These are phyloP conservation scores for Cynanchum wilfordii DNA, from an alignment of 257 asterid species.

Conservation along the genomic window DNA sequence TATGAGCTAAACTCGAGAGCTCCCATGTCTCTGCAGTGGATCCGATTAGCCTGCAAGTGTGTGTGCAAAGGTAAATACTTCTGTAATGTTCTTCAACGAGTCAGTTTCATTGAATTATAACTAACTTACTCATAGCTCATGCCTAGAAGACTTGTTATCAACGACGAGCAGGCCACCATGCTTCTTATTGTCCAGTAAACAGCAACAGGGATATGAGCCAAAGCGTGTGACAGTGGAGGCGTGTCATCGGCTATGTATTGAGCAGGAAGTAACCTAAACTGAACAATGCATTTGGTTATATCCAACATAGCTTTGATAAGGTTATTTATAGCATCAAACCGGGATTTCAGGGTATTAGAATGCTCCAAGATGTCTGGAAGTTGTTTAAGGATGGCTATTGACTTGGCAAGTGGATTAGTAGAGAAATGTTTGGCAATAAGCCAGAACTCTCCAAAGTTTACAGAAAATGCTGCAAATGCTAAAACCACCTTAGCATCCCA, in stretches of 20 bases:
- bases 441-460: slow-evolving; percentile 77
- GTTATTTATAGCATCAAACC: slow-evolving; percentile 53
- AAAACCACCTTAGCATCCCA: slow-evolving; percentile 77
- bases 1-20: slow-evolving; percentile 54
- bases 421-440: slow-evolving; percentile 47
- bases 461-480: slow-evolving; percentile 53
- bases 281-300: slow-evolving; percentile 48
- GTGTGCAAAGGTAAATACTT: not conserved
- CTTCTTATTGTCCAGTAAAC: slow-evolving; percentile 73
- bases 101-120: too few species aligned
- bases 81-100: not conserved
- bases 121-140: slow-evolving; percentile 52
- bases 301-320: slow-evolving; percentile 52
- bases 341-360: slow-evolving; percentile 33
- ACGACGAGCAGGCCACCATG: slow-evolving; percentile 61
- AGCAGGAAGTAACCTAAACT: slow-evolving; percentile 47
- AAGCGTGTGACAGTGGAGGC: slow-evolving; percentile 40
- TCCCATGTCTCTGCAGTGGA: slow-evolving; percentile 69
- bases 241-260: slow-evolving; percentile 50
- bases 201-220: slow-evolving; percentile 45
- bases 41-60: slow-evolving; percentile 36
- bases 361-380: slow-evolving; percentile 51
- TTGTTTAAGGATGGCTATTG: slow-evolving; percentile 53
- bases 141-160: slow-evolving; percentile 47
- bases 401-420: slow-evolving; percentile 57